Evolutionary conservation across 768 basidiomycete species (phyloP), one percentile per base, ranked within the genome.

Genomic region (Amanita molliuscula): DNA sequence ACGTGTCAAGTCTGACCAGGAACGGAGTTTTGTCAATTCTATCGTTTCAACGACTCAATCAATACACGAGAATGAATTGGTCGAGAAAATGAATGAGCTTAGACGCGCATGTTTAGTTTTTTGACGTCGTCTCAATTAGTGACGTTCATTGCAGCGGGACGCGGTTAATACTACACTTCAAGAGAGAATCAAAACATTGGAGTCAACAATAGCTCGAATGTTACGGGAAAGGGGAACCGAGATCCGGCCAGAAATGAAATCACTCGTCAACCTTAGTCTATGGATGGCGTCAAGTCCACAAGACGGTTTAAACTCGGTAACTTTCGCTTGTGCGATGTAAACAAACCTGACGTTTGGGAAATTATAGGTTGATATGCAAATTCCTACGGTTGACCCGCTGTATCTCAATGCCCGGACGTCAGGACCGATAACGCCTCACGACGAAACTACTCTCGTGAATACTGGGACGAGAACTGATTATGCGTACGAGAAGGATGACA

Each of bases 21-120:
- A 82, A 59, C 76, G 71, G 57, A 67, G 62, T 3, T 69, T 82
- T 42, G 72, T 76, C 6, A 61, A 69, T 46, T 61, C 65, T 43
- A 55, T 82, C 26, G 66, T 76, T 54, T 63, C 63, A 35, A 61
- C 72, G 42, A 68, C 75, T 13, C 67, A 73, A 45, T 66, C 68
- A 9, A 61, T 74, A 18, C 71, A 79, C 54, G 79, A 79, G 53
- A 70, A 78, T 46, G 73, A 75, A 15, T 63, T 74, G 33, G 70
- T 80, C 26, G 68, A 65, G 21, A 80, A 80, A 58, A 67, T 67
- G 46, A 79, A 81, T 54, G 78, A 81, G 48, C 67, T 82, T 25
- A 73, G 72, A 52, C 67, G 73, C 53, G 79, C 79, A 53, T 37
- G 67, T 62, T 21, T 36, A 28, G 35, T 46, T 35, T 50, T 42